Conservation (phyloP, 441 rosid genomes). For the Omphalea diandra region DNA sequence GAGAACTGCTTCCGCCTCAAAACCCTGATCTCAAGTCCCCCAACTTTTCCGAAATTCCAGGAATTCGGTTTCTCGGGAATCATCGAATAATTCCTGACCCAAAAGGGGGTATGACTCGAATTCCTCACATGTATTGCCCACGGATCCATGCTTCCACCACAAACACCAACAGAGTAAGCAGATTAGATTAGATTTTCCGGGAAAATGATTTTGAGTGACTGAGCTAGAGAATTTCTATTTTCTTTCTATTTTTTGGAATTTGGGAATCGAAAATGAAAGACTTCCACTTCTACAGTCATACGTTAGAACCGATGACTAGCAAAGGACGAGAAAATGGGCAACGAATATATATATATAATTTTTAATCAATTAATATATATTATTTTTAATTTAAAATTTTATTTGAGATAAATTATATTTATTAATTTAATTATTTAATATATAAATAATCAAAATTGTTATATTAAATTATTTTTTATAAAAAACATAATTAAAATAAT, state of each 20-base stretch:
- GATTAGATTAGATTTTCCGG: background rate
- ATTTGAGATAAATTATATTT: background rate
- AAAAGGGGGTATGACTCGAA: slow-evolving; percentile 39
- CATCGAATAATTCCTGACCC: slow-evolving; percentile 27
- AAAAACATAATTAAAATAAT: too few relatives aligned
- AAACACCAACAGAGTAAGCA: slow-evolving; percentile 10
- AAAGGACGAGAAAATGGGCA: background rate
- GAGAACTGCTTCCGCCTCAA: slow-evolving; percentile 33
- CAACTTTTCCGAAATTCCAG: slow-evolving; percentile 30
- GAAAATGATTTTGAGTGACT: slow-evolving; percentile 19
- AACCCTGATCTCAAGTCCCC: slow-evolving; percentile 46
- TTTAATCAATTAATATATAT: too few relatives aligned
- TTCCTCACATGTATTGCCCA: slow-evolving; percentile 57
- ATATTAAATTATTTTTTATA: too few relatives aligned
- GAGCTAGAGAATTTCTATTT: background rate
- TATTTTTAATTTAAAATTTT: background rate
- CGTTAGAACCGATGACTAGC: slow-evolving; percentile 2
- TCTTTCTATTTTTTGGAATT: background rate
- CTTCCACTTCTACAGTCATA: background rate
- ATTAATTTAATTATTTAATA: too few relatives aligned
- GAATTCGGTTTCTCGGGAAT: slow-evolving; percentile 35
- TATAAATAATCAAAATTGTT: too few relatives aligned
- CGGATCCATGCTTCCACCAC: slow-evolving; percentile 45
- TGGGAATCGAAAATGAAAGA: background rate
- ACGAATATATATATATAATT: background rate